Percentiles rank a stretch among this genome's conserved stretches.
phyloP scores from a whole-genome alignment of 257 asterid genomes.

The Osmanthus fragrans region DNA sequence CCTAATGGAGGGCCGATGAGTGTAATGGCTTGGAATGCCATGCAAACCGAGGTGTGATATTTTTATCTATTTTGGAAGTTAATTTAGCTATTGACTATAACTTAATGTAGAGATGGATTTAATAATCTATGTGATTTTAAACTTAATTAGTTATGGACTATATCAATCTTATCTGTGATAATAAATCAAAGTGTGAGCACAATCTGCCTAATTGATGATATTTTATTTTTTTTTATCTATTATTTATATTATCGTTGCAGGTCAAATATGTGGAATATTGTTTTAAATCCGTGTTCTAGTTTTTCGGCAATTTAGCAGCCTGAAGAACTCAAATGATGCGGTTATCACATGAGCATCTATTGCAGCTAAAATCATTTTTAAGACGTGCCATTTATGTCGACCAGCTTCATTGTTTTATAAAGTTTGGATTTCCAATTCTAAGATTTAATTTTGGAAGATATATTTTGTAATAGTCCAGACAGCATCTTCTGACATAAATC shows the following conservation, averaged over 20 bases:
- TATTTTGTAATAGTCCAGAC: background rate
- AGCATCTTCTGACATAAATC: background rate
- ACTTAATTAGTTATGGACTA: background rate
- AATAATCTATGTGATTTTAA: background rate
- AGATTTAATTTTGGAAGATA: background rate
- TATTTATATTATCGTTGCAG: background rate
- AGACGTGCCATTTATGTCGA: background rate
- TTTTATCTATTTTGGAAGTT: background rate
- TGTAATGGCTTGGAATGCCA: constrained; percentile 50
- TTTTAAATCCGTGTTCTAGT: background rate
- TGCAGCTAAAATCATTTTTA: background rate
- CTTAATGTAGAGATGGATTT: background rate
- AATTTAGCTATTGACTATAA: background rate
- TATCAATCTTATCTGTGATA: background rate
- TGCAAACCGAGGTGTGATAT: constrained; percentile 55
- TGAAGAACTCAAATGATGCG: background rate
- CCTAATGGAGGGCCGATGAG: constrained; percentile 55
- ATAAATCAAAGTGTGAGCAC: background rate
- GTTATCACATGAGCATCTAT: background rate
- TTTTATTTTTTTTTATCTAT: background rate
- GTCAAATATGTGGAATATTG: background rate
- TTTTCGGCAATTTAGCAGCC: background rate
- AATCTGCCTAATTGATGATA: background rate
- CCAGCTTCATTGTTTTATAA: background rate
- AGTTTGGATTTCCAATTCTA: background rate